Base-by-base conservation (phyloP, 305 asterid genomes). In the Petunia hybrid region DNA sequence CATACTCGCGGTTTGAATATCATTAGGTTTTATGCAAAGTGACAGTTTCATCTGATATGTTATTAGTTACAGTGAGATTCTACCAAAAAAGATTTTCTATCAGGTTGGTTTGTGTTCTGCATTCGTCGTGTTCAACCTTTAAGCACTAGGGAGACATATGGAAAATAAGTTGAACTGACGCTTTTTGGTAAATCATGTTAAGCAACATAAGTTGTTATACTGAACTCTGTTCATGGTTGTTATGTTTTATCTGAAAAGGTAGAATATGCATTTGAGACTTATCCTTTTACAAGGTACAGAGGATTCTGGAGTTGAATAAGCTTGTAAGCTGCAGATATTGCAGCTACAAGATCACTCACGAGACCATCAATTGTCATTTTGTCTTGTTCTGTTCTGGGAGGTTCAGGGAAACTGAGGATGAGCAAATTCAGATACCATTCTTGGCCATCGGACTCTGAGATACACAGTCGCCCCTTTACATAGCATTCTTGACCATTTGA, bases 291-390 rank as follows among this genome's bases (percentile, higher is more conserved):
- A 65, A 35, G 73, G 10, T 65, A 65, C 48, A 6, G 12, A 39
- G 13, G 73, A 65, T 65, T 12, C 48, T 39, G n/a, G 74, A 7
- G 53, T 66, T 66, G 74, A 66, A 14, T 66, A 40, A 22, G 41
- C n/a, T 35, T 66, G 51, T 35, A 14, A 66, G 74, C 53, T 66
- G 53, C 74, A 66, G 74, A 51, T 66, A 3, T 66, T 66, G 53
- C 74, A 40, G 14, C 36, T 66, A 66, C 31, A 22, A 14, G 6
- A 66, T 13, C 74, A 66, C 53, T 41, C 53, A 66, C 9, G 53
- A 66, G 51, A 40, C 74, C 51, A 9, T 66, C 73, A 40, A 6
- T 13, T 66, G 40, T 41, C 74, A 14, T 66, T 66, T 66, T 22
- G 31, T 0, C 31, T 22, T 22, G 31, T 22, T 22, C 31, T 22